A percentile compares a stretch with the other conserved stretches of the same genome.
Conservation (phyloP, 305 asterid species). For the Ilex paraguariensis region DNA sequence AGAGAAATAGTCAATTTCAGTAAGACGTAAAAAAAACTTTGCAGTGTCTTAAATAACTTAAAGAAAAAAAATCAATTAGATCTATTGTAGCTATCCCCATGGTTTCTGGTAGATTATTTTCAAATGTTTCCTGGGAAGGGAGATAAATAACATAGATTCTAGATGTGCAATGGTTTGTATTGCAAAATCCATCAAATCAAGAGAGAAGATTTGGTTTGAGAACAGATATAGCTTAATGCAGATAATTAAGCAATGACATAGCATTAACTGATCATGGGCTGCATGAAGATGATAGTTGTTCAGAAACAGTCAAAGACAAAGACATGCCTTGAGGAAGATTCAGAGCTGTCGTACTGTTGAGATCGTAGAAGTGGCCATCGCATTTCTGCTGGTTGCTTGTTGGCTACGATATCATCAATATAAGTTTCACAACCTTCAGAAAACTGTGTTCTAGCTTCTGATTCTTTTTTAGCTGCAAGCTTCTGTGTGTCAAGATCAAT, state of each 20-base stretch:
- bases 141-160: not conserved
- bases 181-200: not conserved
- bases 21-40: no score
- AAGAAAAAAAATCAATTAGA: no score
- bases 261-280: not conserved
- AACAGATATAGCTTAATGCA: no score
- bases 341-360: constrained; percentile 82
- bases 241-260: not conserved
- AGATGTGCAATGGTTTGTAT: not conserved
- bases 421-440: constrained; percentile 33
- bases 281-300: not conserved
- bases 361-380: constrained; percentile 50
- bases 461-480: constrained; percentile 31
- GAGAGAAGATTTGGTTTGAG: not conserved
- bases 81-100: not conserved
- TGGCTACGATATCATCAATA: constrained; percentile 21
- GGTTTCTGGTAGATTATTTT: not conserved
- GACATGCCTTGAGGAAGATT: constrained; percentile 74
- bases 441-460: constrained; percentile 17
- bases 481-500: constrained; percentile 42
- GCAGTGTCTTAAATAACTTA: no score
- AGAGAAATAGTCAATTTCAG: no score
- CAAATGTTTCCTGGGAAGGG: not conserved
- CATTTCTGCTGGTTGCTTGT: constrained; percentile 47
- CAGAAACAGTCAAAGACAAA: constrained; percentile 8